These are phyloP conservation scores for Aspergillus quadricinctus DNA, from an alignment of 2,329 filamentous ascomycete genomes.

Conservation along the genomic window DNA sequence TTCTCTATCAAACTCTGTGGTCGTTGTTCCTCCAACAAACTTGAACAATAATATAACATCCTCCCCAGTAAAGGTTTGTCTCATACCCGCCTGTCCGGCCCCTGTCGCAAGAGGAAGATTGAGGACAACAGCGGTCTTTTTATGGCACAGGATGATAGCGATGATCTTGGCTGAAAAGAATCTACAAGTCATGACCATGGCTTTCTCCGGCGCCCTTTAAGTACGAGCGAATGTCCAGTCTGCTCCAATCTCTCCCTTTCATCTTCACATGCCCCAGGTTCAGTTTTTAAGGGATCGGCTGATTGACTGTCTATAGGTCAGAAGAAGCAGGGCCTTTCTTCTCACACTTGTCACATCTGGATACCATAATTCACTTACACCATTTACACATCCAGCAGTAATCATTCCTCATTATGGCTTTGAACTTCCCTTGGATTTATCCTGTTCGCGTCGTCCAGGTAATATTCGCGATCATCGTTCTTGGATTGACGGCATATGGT, in stretches of 20 bases:
- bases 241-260: neutral
- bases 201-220: neutral
- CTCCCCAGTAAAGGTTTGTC: neutral
- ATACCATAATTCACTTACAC: neutral
- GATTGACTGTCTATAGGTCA: neutral
- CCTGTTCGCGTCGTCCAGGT: slow-evolving; percentile 64
- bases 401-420: slow-evolving; percentile 4
- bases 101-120: neutral
- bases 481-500: slow-evolving; percentile 73
- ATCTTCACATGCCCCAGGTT: neutral
- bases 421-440: slow-evolving; percentile 22
- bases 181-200: neutral
- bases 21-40: neutral
- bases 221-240: neutral
- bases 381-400: neutral
- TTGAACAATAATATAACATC: neutral
- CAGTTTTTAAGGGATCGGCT: neutral
- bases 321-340: neutral
- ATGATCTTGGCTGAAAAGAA: neutral
- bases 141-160: neutral
- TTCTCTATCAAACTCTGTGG: neutral
- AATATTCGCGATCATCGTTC: slow-evolving; percentile 66
- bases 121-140: neutral
- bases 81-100: neutral
- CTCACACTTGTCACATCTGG: neutral